Percentiles rank a stretch among this genome's conserved stretches.
These are phyloP conservation scores for Papiliotrema nemorosa DNA, from an alignment of 1,284 basidiomycete species.

Conservation along the genomic window DNA sequence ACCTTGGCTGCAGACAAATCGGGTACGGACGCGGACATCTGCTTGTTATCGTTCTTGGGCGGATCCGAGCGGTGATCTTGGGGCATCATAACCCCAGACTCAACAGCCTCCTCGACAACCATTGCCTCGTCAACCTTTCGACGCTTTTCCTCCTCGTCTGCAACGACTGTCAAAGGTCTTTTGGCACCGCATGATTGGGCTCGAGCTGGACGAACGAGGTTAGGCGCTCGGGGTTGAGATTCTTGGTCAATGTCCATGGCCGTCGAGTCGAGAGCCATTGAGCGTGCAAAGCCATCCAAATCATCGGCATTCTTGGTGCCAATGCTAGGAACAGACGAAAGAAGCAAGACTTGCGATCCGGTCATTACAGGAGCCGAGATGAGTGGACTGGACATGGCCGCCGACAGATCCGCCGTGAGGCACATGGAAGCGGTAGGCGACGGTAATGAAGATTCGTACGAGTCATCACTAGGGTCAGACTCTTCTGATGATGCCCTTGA, in stretches of 20 bases:
- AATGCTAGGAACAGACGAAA: slow-evolving; percentile 8
- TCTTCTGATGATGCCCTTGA: slow-evolving; percentile 20
- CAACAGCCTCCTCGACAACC: slow-evolving; percentile 36
- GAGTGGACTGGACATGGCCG: slow-evolving; percentile 39
- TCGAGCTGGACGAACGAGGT: slow-evolving; percentile 20
- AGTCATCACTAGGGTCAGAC: slow-evolving; percentile 17
- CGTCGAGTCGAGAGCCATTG: slow-evolving; percentile 24
- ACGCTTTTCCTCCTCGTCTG: slow-evolving; percentile 37
- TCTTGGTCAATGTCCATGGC: slow-evolving; percentile 34
- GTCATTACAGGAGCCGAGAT: too few species aligned
- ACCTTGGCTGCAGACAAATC: slow-evolving; percentile 12
- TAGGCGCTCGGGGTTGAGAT: slow-evolving; percentile 3
- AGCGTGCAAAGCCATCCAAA: slow-evolving; percentile 25
- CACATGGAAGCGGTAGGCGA: slow-evolving; percentile 14
- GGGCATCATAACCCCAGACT: slow-evolving; percentile 22
- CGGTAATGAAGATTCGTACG: slow-evolving; percentile 11
- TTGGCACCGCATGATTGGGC: slow-evolving; percentile 42
- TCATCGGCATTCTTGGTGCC: slow-evolving; percentile 18
- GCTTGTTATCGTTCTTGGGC: neutral
- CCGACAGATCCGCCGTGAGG: slow-evolving; percentile 22
- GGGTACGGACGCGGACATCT: slow-evolving; percentile 29
- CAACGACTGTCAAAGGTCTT: slow-evolving; percentile 15
- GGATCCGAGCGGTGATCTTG: neutral
- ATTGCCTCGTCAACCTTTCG: slow-evolving; percentile 40
- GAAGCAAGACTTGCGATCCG: slow-evolving; percentile 10